phyloP scores from a whole-genome alignment of 2,329 filamentous ascomycete species.

The Cyphellophora europaea region DNA sequence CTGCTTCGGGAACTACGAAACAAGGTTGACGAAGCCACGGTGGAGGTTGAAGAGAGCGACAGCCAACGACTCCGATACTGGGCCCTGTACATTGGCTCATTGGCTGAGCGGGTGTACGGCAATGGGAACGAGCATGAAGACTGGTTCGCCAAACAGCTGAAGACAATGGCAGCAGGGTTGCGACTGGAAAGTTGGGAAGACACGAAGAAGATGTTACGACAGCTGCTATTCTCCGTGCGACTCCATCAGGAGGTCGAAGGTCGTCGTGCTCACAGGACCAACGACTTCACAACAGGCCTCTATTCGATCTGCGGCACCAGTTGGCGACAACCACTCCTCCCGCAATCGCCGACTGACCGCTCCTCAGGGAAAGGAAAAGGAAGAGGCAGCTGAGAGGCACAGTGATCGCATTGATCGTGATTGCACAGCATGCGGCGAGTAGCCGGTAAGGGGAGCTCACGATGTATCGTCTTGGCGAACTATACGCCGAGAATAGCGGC shows the following conservation, averaged over 20 bases:
- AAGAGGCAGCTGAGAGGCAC: too few species aligned
- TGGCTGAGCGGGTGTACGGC: slow-evolving; percentile 14
- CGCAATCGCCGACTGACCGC: neutral
- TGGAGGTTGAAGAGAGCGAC: slow-evolving; percentile 2
- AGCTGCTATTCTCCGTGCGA: slow-evolving; percentile 13
- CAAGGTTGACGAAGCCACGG: slow-evolving; percentile 2
- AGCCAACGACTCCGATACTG: slow-evolving; percentile 10
- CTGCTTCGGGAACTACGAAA: slow-evolving; percentile 11
- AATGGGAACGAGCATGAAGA: slow-evolving; percentile 3
- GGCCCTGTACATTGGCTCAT: slow-evolving; percentile 15
- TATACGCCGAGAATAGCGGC: too few species aligned
- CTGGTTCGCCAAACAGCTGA: slow-evolving; percentile 12
- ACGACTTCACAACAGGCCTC: slow-evolving; percentile 12
- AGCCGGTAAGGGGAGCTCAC: too few species aligned
- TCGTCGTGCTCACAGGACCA: slow-evolving; percentile 8
- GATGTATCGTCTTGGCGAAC: too few species aligned
- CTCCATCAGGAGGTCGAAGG: slow-evolving; percentile 13
- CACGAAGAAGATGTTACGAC: slow-evolving; percentile 11
- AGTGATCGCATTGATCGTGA: too few species aligned
- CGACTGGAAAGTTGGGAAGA: slow-evolving; percentile 9
- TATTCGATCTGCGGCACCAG: slow-evolving; percentile 16
- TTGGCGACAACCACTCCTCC: slow-evolving; percentile 14
- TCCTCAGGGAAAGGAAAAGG: neutral
- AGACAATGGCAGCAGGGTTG: slow-evolving; percentile 5
- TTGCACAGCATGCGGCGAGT: too few species aligned